Base-by-base conservation (phyloP, 2,329 filamentous ascomycete species). In the Hypoxylon sp. region DNA sequence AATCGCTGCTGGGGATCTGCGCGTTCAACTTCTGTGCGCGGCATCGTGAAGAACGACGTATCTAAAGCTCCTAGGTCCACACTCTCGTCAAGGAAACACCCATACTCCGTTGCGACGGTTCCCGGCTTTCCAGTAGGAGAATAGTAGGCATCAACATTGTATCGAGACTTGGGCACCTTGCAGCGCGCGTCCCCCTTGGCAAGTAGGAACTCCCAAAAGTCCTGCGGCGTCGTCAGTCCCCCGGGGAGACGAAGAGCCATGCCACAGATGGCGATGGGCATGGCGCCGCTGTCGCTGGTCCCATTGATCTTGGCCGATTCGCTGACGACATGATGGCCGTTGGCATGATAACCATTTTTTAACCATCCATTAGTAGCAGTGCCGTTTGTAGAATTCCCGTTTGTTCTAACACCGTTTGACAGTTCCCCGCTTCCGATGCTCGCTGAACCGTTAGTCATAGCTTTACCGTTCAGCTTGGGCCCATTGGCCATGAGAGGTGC, bases 1-100 rank as follows among this genome's bases (percentile, higher is more conserved):
- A 74, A 69, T 2, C 77, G 63, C 55, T 79, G 78, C 24, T 78
- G 76, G 1, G 78, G 78, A 51, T 81, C 79, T 30, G 75, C 62
- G 1, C 62, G 51, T 56, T 77, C 75, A 8, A 74, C 68, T 54
- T 80, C 76, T 4, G 46, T 50, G 22, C 53, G 44, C 2, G 64
- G 41, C 64, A 69, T 60, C 3, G 64, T 56, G 32, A 65, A 65
- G 11, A 62, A 51, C 5, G 56, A 59, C 10, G 56, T 57, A 20
- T 67, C 67, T 1, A 68, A 32, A n/a, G 53, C 56, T 2, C 53
- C 62, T 4, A 67, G 24, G 20, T 69, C 64, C 11, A 65, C 56
- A 19, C 47, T 60, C 3, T 62, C 56, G 20, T 68, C 56, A 11
- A 69, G 62, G 32, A 68, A 65, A 43, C 61, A 69, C n/a, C 67